Percentiles rank a stretch among this genome's conserved stretches.
Evolutionary conservation across 2,329 filamentous ascomycete genomes (phyloP).

Genomic region (Myriangium duriaei): DNA sequence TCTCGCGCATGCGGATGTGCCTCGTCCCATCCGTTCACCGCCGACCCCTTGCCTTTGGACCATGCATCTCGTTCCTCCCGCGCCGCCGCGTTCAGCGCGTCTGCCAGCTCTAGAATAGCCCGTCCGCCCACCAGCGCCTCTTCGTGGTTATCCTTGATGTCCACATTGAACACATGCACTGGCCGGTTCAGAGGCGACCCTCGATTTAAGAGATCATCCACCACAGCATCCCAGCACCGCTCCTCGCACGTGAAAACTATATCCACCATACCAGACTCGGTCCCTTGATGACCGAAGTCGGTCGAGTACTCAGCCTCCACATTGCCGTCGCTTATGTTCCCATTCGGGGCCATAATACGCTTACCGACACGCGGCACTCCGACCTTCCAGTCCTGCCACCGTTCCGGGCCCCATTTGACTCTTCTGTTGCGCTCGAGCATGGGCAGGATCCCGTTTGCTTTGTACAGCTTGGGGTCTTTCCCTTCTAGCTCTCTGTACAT

Average conservation of each 20-base stretch:
- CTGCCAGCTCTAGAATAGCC: slow-evolving; percentile 83
- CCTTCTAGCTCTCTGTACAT: slow-evolving; percentile 84
- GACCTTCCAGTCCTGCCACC: slow-evolving; percentile 95
- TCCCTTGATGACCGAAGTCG: slow-evolving; percentile 65
- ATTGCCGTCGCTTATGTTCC: slow-evolving; percentile 2
- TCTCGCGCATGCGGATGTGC: slow-evolving; percentile 51
- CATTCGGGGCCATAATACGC: slow-evolving; percentile 11
- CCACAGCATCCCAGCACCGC: slow-evolving; percentile 92
- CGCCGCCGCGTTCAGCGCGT: slow-evolving; percentile 70
- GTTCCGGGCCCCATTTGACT: slow-evolving; percentile 90
- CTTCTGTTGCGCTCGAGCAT: slow-evolving; percentile 88
- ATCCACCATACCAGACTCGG: slow-evolving; percentile 82
- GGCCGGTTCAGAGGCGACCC: slow-evolving; percentile 80
- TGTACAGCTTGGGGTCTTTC: slow-evolving; percentile 81
- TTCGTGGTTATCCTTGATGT: slow-evolving; percentile 97
- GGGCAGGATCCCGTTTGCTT: slow-evolving; percentile 81
- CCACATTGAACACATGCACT: slow-evolving; percentile 95
- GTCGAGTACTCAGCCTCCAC: slow-evolving; percentile 38
- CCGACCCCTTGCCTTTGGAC: slow-evolving; percentile 42
- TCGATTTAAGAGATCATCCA: slow-evolving; percentile 81
- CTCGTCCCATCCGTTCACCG: slow-evolving; percentile 58
- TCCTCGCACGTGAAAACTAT: slow-evolving; percentile 96
- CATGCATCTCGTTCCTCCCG: slow-evolving; percentile 65
- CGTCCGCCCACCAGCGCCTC: slow-evolving; percentile 83
- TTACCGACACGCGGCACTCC: slow-evolving; percentile 73